phyloP scores from a whole-genome alignment of 257 asterid species.

The Solanum okadae region DNA sequence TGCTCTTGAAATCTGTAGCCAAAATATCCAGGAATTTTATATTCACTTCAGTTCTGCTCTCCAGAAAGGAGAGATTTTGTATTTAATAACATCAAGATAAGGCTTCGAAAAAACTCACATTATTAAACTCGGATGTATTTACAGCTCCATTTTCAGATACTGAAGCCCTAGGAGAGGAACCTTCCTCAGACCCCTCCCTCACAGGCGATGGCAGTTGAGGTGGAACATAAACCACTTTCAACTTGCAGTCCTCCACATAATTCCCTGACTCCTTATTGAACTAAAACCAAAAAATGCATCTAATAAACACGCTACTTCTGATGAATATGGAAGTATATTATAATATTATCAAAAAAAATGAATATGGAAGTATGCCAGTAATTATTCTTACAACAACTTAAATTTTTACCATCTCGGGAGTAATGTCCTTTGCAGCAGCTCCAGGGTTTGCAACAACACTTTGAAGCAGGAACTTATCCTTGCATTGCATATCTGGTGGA shows the following conservation, averaged over 20 bases:
- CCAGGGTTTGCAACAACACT: conserved; percentile 59
- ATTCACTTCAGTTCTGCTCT: neutral
- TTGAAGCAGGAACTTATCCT: conserved; percentile 92
- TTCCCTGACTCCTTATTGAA: conserved; percentile 80
- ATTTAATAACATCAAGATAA: neutral
- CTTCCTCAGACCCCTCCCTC: conserved; percentile 92
- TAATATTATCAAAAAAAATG: too few relatives aligned
- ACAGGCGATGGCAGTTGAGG: conserved; percentile 84
- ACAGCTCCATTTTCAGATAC: conserved; percentile 64
- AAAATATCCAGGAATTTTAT: neutral
- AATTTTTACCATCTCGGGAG: conserved; percentile 63
- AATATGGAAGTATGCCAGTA: neutral
- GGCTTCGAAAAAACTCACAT: conserved; percentile 32
- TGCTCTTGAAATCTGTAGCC: conserved; percentile 40
- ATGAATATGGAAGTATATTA: neutral
- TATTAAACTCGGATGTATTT: conserved; percentile 28
- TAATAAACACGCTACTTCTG: neutral
- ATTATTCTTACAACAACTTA: neutral
- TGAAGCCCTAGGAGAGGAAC: conserved; percentile 85
- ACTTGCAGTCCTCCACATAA: conserved; percentile 80
- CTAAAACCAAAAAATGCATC: conserved; percentile 24
- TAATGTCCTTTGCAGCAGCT: conserved; percentile 57
- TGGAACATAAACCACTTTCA: conserved; percentile 69
- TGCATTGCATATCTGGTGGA: conserved; percentile 86
- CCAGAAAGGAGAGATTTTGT: neutral